Conservation (phyloP, 148 eudicot species). For the Nepenthes mirabilis region DNA sequence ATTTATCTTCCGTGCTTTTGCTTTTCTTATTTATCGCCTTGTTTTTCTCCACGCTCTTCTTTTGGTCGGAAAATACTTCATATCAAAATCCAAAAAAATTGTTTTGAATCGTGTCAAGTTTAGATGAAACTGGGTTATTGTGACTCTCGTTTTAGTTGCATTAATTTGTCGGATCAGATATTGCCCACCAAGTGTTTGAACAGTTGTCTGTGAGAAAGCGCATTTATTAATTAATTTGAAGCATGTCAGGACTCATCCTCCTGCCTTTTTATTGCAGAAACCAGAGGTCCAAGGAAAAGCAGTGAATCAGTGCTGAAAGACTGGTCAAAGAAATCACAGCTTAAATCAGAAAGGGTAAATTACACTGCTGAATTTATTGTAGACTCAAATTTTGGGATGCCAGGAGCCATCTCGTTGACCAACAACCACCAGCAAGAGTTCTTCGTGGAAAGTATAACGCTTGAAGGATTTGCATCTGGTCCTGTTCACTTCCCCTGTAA, state of each 20-base stretch:
- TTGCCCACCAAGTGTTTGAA: too few species aligned
- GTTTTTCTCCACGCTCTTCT: too few species aligned
- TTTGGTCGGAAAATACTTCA: too few species aligned
- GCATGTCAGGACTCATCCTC: background rate
- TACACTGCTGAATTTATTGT: conserved; percentile 68
- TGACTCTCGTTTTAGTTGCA: too few species aligned
- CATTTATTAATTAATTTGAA: too few species aligned
- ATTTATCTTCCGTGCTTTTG: too few species aligned
- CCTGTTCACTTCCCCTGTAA: conserved; percentile 91
- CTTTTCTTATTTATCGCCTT: too few species aligned
- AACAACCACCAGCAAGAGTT: conserved; percentile 89
- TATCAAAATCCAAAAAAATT: too few species aligned
- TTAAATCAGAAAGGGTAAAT: conserved; percentile 72
- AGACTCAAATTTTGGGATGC: conserved; percentile 67
- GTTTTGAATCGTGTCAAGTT: too few species aligned
- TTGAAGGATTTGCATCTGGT: conserved; percentile 83
- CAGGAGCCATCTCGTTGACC: conserved; percentile 67
- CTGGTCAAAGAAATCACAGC: conserved; percentile 80
- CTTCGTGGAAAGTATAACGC: conserved; percentile 58
- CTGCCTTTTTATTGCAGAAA: conserved; percentile 25
- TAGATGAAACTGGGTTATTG: too few species aligned
- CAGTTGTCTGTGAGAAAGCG: too few species aligned
- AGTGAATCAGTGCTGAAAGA: conserved; percentile 55
- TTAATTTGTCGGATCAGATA: too few species aligned
- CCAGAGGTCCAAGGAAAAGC: conserved; percentile 62